Conservation (phyloP, 1,284 basidiomycete species). For the Cutaneotrichosporon sp. region DNA sequence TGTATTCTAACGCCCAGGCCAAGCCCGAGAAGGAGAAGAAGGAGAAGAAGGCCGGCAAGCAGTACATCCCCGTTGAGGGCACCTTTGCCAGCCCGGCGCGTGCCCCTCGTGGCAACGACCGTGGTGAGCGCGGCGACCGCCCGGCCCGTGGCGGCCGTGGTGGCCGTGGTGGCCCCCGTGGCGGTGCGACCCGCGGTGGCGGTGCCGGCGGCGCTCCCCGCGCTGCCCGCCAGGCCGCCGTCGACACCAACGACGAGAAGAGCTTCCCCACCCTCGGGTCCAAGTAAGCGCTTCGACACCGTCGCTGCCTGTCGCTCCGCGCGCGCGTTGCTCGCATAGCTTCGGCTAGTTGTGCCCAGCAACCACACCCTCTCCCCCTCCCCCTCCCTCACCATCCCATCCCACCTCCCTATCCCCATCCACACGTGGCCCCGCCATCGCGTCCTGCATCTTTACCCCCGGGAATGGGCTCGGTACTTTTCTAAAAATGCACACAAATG, state of each 20-base stretch:
- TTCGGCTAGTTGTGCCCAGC: no score
- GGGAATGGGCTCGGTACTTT: no score
- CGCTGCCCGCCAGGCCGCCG: constrained; percentile 30
- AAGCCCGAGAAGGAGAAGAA: constrained; percentile 28
- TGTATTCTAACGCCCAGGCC: background rate
- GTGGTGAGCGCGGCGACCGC: constrained; percentile 27
- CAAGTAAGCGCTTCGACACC: constrained; percentile 2
- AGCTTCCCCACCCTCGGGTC: constrained; percentile 71
- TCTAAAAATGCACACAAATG: no score
- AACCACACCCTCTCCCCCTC: no score
- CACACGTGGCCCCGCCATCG: background rate
- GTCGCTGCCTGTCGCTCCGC: background rate
- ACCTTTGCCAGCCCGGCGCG: constrained; percentile 43
- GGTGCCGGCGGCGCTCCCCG: constrained; percentile 43
- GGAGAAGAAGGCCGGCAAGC: constrained; percentile 46
- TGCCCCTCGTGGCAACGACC: constrained; percentile 26
- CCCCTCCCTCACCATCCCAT: background rate
- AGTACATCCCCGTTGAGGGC: constrained; percentile 48
- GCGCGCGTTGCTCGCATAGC: no score
- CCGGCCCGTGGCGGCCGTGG: constrained; percentile 29
- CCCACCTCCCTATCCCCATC: background rate
- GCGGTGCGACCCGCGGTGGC: constrained; percentile 41
- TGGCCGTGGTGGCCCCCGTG: constrained; percentile 49
- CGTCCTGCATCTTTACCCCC: background rate
- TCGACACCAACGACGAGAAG: constrained; percentile 64